Percentiles rank a stretch among this genome's conserved stretches.
phyloP scores from a whole-genome alignment of 2,329 filamentous ascomycete species.

The Ceratocystis lukuohia region DNA sequence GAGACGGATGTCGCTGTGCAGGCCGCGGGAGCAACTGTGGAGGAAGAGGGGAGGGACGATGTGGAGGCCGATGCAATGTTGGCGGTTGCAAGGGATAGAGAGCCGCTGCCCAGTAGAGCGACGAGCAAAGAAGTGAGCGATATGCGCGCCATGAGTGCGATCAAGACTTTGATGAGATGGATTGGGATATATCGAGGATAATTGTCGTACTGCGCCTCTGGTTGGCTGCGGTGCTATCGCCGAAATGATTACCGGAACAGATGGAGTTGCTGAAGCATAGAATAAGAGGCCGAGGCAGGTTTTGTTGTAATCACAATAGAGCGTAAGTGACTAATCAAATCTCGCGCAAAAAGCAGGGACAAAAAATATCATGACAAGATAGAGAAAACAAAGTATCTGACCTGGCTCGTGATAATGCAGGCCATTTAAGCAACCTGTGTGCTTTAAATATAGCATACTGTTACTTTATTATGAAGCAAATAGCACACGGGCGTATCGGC shows the following conservation, averaged over 20 bases:
- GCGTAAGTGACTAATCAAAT: background rate
- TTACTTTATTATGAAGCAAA: background rate
- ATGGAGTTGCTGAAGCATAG: background rate
- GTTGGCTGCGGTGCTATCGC: background rate
- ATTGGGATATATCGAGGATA: background rate
- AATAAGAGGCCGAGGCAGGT: background rate
- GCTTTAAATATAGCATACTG: background rate
- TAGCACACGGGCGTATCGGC: background rate
- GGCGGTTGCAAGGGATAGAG: slow-evolving; percentile 27
- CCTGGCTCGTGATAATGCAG: slow-evolving; percentile 1
- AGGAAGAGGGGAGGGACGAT: slow-evolving; percentile 28
- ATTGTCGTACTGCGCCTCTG: background rate
- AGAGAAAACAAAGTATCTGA: background rate
- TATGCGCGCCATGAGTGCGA: slow-evolving; percentile 10
- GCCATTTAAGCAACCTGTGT: background rate
- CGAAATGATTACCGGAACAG: background rate
- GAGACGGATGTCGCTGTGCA: slow-evolving; percentile 45
- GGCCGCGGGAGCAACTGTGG: slow-evolving; percentile 28
- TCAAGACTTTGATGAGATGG: background rate
- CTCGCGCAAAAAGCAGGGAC: background rate
- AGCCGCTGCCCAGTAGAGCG: slow-evolving; percentile 22
- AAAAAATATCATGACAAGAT: background rate
- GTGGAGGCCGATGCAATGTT: slow-evolving; percentile 26
- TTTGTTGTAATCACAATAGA: background rate
- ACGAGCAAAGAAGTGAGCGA: slow-evolving; percentile 1